Evolutionary conservation across 768 basidiomycete species (phyloP).

Genomic region (Trametes gibbosa): DNA sequence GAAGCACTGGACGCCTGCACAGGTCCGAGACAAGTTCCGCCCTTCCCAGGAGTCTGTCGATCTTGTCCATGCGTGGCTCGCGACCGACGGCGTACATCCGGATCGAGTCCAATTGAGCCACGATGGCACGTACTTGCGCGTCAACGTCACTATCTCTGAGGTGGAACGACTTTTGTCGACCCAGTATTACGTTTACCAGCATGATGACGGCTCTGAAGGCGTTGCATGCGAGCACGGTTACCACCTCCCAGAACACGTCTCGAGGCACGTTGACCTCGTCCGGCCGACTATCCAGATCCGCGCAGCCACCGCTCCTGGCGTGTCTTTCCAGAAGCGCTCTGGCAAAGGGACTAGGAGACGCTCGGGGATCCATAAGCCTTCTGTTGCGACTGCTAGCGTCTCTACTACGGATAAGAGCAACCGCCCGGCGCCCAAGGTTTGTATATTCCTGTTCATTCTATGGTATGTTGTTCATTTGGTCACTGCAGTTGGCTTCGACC

Average conservation of each 20-base stretch:
- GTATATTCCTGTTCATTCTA: no score
- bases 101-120: slow-evolving; percentile 30
- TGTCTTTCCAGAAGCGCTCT: background rate
- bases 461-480: no score
- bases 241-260: slow-evolving; percentile 58
- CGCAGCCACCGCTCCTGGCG: background rate
- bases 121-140: slow-evolving; percentile 43
- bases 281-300: slow-evolving; percentile 71
- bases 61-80: slow-evolving; percentile 43
- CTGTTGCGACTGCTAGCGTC: no score
- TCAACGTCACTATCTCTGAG: slow-evolving; percentile 40
- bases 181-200: slow-evolving; percentile 57
- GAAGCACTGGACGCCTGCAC: slow-evolving; percentile 44
- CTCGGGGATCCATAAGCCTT: no score
- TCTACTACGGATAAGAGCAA: no score
- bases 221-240: slow-evolving; percentile 59
- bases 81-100: slow-evolving; percentile 9
- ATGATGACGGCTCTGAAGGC: slow-evolving; percentile 47
- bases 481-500: no score
- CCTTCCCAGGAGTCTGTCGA: slow-evolving; percentile 41
- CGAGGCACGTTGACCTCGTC: slow-evolving; percentile 60
- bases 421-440: no score
- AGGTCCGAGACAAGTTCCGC: slow-evolving; percentile 44
- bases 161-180: slow-evolving; percentile 42
- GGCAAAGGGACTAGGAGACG: no score